Base-by-base conservation (phyloP, 768 basidiomycete genomes). In the Xerocomus brunneocitrinus region DNA sequence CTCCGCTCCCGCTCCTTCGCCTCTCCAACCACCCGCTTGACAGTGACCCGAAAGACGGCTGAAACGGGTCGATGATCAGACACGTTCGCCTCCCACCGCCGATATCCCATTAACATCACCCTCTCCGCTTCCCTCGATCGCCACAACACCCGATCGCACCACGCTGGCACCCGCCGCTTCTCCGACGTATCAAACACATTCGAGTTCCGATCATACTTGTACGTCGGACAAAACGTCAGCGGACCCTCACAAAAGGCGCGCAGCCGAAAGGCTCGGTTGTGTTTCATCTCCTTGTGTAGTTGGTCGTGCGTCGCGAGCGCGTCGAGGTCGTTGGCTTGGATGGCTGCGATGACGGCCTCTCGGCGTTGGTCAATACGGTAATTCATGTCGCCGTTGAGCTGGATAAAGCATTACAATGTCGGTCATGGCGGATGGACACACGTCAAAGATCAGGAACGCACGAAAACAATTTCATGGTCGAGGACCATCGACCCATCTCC, bases 141-240 rank as follows among this genome's bases (percentile, higher is more conserved):
- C 83, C 86, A 95, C 39, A 98, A 73, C 22, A 99, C 82, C 5
- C 95, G 85, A 67, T 99, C 95, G 66, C 95, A 99, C 94, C 95
- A 99, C 2, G 95, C 94, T 4, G 95, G 95, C 8, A 84, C 77
- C 0, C 95, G 86, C 12, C 80, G 78, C 69, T 98, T 98, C 67
- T 92, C 91, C 1, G 89, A 91, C 3, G 86, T 77, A 65, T 99
- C 95, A 62, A 91, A 99, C 57, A 84, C 79, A 65, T 80, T 69
- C 24, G 91, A 82, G 6, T 80, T 73, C 2, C 82, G 83, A 67
- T 95, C 92, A 71, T 97, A 98, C 71, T 97, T 97, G 81, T 98
- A 98, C 35, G 95, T 97, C 16, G 95, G 94, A 2, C 78, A 70
- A 60, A 99, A 99, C 1, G 76, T 80, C 57, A 98, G 81, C 0